Evolutionary conservation across 2,329 filamentous ascomycete species (phyloP).

Genomic region (Neophaeococcomyces mojaviensis): DNA sequence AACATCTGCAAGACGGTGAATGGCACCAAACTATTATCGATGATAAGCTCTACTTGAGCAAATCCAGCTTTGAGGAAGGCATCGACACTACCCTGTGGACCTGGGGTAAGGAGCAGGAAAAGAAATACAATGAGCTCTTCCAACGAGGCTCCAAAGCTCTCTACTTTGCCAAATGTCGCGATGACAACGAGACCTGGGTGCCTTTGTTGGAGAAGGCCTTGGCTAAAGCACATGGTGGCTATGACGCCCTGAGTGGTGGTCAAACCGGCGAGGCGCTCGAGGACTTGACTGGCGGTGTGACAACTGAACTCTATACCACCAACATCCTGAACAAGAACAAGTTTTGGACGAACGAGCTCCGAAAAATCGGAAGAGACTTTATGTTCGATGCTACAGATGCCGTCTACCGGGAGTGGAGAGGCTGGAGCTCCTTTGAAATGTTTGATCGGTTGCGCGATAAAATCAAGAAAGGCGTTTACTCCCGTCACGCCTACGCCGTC

Average conservation of each 20-base stretch:
- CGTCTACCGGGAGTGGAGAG: slow-evolving; percentile 22
- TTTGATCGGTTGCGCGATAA: slow-evolving; percentile 17
- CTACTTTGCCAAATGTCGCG: slow-evolving; percentile 68
- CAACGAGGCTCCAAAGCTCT: slow-evolving; percentile 70
- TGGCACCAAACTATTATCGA: slow-evolving; percentile 91
- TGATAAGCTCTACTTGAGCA: slow-evolving; percentile 79
- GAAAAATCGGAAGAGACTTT: slow-evolving; percentile 73
- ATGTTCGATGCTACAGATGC: slow-evolving; percentile 42
- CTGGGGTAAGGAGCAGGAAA: slow-evolving; percentile 55
- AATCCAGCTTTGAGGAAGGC: slow-evolving; percentile 72
- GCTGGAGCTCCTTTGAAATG: slow-evolving; percentile 9
- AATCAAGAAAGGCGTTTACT: slow-evolving; percentile 37
- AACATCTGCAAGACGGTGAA: slow-evolving; percentile 57
- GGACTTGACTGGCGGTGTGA: slow-evolving; percentile 49
- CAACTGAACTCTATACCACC: slow-evolving; percentile 38
- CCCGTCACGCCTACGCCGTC: slow-evolving; percentile 51
- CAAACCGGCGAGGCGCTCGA: slow-evolving; percentile 59
- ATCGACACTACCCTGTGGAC: slow-evolving; percentile 48
- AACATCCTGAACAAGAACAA: slow-evolving; percentile 58
- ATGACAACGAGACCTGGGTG: slow-evolving; percentile 76
- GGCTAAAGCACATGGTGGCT: slow-evolving; percentile 78
- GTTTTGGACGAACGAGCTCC: slow-evolving; percentile 77
- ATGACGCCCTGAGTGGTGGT: slow-evolving; percentile 64
- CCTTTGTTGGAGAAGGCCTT: slow-evolving; percentile 75
- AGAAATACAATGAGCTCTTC: slow-evolving; percentile 62